These are phyloP conservation scores for Candida nitratophila DNA, from an alignment of 805 yeast species.

Conservation along the genomic window DNA sequence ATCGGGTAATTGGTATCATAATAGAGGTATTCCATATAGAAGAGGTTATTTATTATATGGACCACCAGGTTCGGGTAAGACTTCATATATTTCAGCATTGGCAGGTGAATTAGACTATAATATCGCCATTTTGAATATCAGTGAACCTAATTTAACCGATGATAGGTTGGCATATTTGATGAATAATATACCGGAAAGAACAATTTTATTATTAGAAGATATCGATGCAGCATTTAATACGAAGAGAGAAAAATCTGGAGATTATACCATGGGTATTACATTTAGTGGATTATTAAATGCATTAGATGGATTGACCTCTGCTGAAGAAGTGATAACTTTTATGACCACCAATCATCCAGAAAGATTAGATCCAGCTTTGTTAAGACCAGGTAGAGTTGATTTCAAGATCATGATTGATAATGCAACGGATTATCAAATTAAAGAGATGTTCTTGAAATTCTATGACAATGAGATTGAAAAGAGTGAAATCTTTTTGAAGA, in stretches of 20 bases:
- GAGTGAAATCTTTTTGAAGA: slow-evolving; percentile 44
- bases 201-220: slow-evolving; percentile 81
- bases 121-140: slow-evolving; percentile 84
- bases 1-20: slow-evolving; percentile 87
- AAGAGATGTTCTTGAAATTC: slow-evolving; percentile 80
- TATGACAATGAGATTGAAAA: slow-evolving; percentile 55
- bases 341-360: slow-evolving; percentile 99
- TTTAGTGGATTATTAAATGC: slow-evolving; percentile 93
- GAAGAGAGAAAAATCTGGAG: slow-evolving; percentile 51
- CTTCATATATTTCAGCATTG: slow-evolving; percentile 90
- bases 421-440: slow-evolving; percentile 78
- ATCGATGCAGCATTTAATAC: slow-evolving; percentile 88
- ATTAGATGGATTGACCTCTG: slow-evolving; percentile 94
- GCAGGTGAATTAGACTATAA: slow-evolving; percentile 96
- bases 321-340: slow-evolving; percentile 92
- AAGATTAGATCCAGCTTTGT: slow-evolving; percentile 81
- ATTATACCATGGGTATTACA: slow-evolving; percentile 78
- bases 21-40: slow-evolving; percentile 95
- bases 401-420: slow-evolving; percentile 75
- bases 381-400: slow-evolving; percentile 94
- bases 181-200: slow-evolving; percentile 92
- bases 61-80: slow-evolving; percentile 97
- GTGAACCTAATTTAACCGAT: slow-evolving; percentile 89
- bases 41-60: slow-evolving; percentile 92
- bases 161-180: slow-evolving; percentile 90